Evolutionary conservation across 2,329 filamentous ascomycete species (phyloP).

Genomic region (Trichoderma pleuroti): DNA sequence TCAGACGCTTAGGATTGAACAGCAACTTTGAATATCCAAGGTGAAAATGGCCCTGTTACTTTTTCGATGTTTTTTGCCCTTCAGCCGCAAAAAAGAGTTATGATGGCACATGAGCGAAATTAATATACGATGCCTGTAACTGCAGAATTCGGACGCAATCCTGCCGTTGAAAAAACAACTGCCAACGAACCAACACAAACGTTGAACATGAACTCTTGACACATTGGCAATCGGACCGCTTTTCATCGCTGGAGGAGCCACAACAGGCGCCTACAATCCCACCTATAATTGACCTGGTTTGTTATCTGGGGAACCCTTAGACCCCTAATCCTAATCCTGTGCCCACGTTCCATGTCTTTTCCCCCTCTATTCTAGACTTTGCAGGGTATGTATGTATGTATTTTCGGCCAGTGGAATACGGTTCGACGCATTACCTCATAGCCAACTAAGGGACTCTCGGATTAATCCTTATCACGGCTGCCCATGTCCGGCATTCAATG

Average conservation of each 20-base stretch:
- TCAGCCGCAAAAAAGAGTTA: neutral
- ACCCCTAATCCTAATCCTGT: neutral
- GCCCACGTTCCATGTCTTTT: neutral
- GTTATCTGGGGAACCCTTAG: neutral
- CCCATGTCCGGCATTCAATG: neutral
- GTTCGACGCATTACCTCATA: neutral
- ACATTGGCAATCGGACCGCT: neutral
- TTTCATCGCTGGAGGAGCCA: too few species aligned
- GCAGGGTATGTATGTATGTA: neutral
- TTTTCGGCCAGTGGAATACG: neutral
- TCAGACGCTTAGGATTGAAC: neutral
- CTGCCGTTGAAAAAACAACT: neutral
- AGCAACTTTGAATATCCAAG: neutral
- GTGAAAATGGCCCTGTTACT: neutral
- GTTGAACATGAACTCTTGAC: neutral
- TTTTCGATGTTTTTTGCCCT: neutral
- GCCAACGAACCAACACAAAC: neutral
- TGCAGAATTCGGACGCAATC: neutral
- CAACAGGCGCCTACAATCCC: neutral
- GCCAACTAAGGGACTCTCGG: neutral
- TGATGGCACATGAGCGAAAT: neutral
- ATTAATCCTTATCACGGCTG: neutral
- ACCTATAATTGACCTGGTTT: neutral
- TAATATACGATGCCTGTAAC: neutral
- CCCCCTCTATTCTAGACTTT: neutral